Base-by-base conservation (phyloP, 345 rosid species). In the Brassica juncea region DNA sequence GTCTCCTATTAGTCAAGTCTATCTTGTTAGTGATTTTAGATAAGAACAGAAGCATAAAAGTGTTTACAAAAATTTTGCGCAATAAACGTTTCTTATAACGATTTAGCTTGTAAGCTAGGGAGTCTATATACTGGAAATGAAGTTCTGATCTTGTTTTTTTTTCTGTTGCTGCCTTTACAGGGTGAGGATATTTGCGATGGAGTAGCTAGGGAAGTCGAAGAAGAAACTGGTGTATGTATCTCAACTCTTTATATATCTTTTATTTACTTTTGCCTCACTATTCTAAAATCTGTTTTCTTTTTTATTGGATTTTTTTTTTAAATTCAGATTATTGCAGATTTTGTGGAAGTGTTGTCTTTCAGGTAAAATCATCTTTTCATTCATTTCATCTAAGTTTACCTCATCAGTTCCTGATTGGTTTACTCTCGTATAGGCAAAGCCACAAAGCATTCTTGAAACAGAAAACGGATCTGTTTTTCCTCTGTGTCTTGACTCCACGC, bases 161-260 rank as follows among this genome's bases (percentile, higher is more conserved):
- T 23, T 21, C 27, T 49, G n/a, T n/a, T 2, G 21, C 34, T 8
- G 8, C 8, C 1, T 55, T 49, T 34, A 27, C 83, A 92, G 97
- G 97, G 93, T 15, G 98, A 94, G 86, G 90, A 94, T 76, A 86
- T 92, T 4, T 83, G 79, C 54, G 2, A 39, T 27, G 97, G 90
- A 42, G 91, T 91, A 54, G 68, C 86, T 4, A 83, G 97, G 83
- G 98, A 92, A 82, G 97, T 90, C 15, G 81, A 88, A 77, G 98
- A 94, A 92, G 98, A 92, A 78, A 94, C 97, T 0, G 91, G 90
- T 80, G 98, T 92, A 82, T 82, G 93, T 78, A 6, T 64, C 12
- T 67, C 25, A 60, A n/a, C 9, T 35, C 21, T 12, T 42, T 10
- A 8, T 8, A n/a, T 0, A 32, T 66, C 54, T 0, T 74, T 1